These are phyloP conservation scores for Croton laevigatus DNA, from an alignment of 441 rosid genomes.

Conservation along the genomic window DNA sequence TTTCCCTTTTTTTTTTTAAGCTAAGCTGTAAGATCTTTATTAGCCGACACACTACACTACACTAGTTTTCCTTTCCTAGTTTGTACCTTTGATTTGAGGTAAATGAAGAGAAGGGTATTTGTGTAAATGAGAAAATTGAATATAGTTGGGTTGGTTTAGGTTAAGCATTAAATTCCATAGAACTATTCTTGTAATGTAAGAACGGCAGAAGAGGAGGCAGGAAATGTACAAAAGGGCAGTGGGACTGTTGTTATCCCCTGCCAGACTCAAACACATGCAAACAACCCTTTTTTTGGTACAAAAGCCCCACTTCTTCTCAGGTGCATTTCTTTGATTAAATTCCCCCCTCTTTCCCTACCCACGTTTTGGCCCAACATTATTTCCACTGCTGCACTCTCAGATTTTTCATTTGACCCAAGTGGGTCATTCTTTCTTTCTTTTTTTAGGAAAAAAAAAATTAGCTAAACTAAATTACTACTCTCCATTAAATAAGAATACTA, in stretches of 20 bases:
- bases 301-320: constrained; percentile 32
- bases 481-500: too few relatives aligned
- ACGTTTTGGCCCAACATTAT: not conserved
- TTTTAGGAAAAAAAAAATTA: not conserved
- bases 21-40: too few relatives aligned
- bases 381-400: not conserved
- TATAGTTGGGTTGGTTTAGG: constrained; percentile 25
- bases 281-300: constrained; percentile 29
- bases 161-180: constrained; percentile 30
- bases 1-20: not conserved
- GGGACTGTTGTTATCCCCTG: constrained; percentile 30
- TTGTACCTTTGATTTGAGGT: not conserved
- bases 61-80: not conserved
- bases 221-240: constrained; percentile 25
- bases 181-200: constrained; percentile 39
- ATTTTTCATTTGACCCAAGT: constrained; percentile 12
- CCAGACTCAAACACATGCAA: constrained; percentile 46
- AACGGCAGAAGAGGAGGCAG: constrained; percentile 29
- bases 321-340: constrained; percentile 15
- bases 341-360: constrained; percentile 11
- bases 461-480: too few relatives aligned
- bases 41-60: not conserved
- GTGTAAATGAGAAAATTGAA: constrained; percentile 8
- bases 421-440: not conserved
- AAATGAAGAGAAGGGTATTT: not conserved